Conservation (phyloP, 371 early-diverging fungal species). For the Mortierella sp. region DNA sequence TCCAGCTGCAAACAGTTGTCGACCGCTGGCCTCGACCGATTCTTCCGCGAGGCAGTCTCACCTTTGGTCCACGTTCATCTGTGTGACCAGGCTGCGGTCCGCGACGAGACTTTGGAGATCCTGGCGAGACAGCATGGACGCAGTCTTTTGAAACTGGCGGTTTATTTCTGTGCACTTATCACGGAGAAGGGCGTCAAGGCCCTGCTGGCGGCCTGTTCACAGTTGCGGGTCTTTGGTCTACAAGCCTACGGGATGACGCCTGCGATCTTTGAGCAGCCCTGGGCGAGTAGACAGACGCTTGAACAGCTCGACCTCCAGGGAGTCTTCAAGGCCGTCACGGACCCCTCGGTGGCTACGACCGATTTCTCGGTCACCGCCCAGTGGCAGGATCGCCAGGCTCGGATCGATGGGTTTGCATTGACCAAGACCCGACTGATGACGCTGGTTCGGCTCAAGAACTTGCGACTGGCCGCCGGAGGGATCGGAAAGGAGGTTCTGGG, state of each 20-base stretch:
- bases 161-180: constrained; percentile 29
- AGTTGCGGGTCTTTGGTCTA: constrained; percentile 26
- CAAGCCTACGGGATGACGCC: constrained; percentile 30
- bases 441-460: constrained; percentile 15
- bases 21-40: constrained; percentile 12
- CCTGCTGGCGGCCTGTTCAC: constrained; percentile 8
- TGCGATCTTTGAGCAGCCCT: constrained; percentile 26
- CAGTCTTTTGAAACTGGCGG: constrained; percentile 22
- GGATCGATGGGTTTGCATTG: constrained; percentile 17
- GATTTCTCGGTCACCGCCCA: constrained; percentile 11
- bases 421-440: constrained; percentile 20
- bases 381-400: constrained; percentile 16
- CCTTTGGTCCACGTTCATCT: constrained; percentile 28
- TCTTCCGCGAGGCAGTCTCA: constrained; percentile 6
- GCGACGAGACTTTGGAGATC: constrained; percentile 21
- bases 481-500: constrained; percentile 24
- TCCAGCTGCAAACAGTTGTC: constrained; percentile 21
- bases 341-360: not conserved
- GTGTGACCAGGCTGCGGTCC: constrained; percentile 20
- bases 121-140: constrained; percentile 11
- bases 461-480: constrained; percentile 25
- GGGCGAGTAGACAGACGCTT: constrained; percentile 31
- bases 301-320: constrained; percentile 38
- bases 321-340: constrained; percentile 12
- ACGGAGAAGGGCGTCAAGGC: constrained; percentile 30